Evolutionary conservation across 352 stramenopile genomes (phyloP).

Genomic region (Pythium pectinolyticum): DNA sequence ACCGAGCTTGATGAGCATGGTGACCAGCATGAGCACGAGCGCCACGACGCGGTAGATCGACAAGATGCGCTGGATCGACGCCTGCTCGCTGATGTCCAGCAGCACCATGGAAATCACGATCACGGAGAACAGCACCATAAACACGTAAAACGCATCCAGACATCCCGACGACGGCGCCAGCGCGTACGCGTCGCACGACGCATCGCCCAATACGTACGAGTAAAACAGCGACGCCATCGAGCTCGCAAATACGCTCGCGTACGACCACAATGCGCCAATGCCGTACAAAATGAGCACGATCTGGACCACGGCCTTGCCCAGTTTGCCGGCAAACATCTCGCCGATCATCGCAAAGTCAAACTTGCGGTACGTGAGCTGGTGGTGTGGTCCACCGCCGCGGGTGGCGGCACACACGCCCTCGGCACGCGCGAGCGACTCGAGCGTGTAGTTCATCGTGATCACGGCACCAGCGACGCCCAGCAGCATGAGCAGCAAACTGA

Average conservation of each 20-base stretch:
- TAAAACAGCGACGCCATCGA: conserved; percentile 82
- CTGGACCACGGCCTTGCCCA: conserved; percentile 66
- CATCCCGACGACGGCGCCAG: conserved; percentile 43
- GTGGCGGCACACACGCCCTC: conserved; percentile 71
- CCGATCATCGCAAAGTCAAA: conserved; percentile 83
- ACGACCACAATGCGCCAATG: conserved; percentile 80
- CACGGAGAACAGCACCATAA: conserved; percentile 72
- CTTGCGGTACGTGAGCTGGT: conserved; percentile 84
- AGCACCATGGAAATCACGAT: conserved; percentile 83
- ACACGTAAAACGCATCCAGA: conserved; percentile 71
- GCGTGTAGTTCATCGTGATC: conserved; percentile 88
- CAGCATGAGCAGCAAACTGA: conserved; percentile 62
- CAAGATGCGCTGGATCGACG: conserved; percentile 80
- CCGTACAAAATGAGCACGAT: conserved; percentile 74
- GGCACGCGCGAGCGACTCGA: conserved; percentile 75
- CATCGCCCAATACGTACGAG: conserved; percentile 58
- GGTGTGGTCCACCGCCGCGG: conserved; percentile 43
- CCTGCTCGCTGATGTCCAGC: conserved; percentile 84
- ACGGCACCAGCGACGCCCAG: conserved; percentile 61
- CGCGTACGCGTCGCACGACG: conserved; percentile 66
- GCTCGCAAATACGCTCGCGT: conserved; percentile 86
- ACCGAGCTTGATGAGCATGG: conserved; percentile 68
- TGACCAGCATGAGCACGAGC: conserved; percentile 74
- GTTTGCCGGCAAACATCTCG: conserved; percentile 80
- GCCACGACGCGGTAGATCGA: conserved; percentile 79